Evolutionary conservation across 208 protist species (phyloP).

Genomic region (Crithidia brevicula): DNA sequence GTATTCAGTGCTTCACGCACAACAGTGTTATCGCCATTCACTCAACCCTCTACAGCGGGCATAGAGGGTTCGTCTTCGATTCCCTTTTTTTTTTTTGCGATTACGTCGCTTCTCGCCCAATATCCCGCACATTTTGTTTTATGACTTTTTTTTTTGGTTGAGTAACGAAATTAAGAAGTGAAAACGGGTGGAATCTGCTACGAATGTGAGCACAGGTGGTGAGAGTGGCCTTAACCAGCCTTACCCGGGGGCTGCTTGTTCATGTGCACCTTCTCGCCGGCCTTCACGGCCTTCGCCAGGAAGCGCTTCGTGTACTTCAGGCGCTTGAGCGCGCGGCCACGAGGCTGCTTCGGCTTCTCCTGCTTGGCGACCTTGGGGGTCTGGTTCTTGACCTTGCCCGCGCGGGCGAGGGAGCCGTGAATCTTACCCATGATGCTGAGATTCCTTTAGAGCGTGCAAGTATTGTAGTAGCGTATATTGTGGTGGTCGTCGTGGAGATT

Average conservation of each 20-base stretch:
- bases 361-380: conserved; percentile 97
- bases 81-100: no score
- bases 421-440: conserved; percentile 94
- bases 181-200: conserved; percentile 18
- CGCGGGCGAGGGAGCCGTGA: conserved; percentile 97
- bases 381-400: conserved; percentile 98
- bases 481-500: no score
- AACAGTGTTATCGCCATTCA: no score
- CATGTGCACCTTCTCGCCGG: conserved; percentile 94
- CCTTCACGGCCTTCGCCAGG: conserved; percentile 93
- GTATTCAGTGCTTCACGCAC: no score
- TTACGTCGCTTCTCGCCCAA: no score
- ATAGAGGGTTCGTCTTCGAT: no score
- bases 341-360: conserved; percentile 96
- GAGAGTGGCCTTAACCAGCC: conserved; percentile 8
- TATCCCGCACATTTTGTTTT: background rate
- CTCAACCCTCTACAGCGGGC: no score
- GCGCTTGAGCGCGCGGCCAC: conserved; percentile 97
- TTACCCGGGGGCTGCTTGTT: conserved; percentile 86
- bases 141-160: conserved; percentile 6
- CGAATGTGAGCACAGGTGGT: background rate
- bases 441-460: background rate
- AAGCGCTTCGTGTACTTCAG: conserved; percentile 98
- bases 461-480: background rate
- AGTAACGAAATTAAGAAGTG: background rate